Evolutionary conservation across 768 basidiomycete species (phyloP), one percentile per base, ranked within the genome.

Genomic region (Pleurotus citrinopileatus): DNA sequence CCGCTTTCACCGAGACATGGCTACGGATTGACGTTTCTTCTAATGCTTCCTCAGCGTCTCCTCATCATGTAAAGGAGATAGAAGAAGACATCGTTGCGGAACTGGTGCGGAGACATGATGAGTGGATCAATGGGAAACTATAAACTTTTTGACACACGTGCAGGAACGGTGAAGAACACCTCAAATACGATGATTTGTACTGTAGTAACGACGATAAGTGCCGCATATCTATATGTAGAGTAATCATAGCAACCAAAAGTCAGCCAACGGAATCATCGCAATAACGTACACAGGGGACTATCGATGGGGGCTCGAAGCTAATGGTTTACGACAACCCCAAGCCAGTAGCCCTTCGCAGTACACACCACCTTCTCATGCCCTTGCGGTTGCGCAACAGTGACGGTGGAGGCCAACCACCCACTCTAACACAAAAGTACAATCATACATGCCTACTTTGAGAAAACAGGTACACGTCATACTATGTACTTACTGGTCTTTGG

Each of bases 51-150:
- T 62, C 68, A 1, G 72, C 73, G 6, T 70, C 67, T 1, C 56
- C 57, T 13, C 62, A 59, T 28, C 61, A 69, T 13, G 71, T 71
- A 27, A 85, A 85, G 56, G 96, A 99, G 71, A 98, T 99, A 32
- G 96, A 99, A 67, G 90, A 95, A 63, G 84, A 93, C 53, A 98
- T 98, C 57, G 74, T 98, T 1, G 68, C 64, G 1, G 89, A 91
- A 63, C 72, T 98, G 45, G 81, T 91, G 4, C 73, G 69, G 60
- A 77, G 89, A 57, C 96, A 99, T 69, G 71, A 73, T 3, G 68
- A 63, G 25, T 98, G 94, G 92, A 80, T 88, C 37, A 67, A n/a
- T n/a, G n/a, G n/a, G n/a, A n/a, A n/a, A n/a, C n/a, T n/a, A 37
- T 37, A 17, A 40, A 23, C 25, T 40, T 13, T 7, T 25, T 26